phyloP scores from a whole-genome alignment of 257 asterid species.

The Anisodus tanguticus region DNA sequence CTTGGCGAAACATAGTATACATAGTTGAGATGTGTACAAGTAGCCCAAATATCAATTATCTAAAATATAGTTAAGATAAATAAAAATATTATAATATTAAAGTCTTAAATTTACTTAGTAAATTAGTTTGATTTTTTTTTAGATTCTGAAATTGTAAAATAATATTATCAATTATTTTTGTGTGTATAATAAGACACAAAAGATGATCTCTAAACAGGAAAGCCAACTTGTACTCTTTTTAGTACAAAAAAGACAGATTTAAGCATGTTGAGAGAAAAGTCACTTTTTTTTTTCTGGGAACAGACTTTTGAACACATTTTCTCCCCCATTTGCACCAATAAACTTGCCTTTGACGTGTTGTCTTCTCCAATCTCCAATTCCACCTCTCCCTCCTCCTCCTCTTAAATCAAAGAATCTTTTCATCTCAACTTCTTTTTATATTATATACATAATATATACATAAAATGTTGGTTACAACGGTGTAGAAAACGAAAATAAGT shows the following conservation, averaged over 20 bases:
- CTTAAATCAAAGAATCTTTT: neutral
- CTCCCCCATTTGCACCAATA: neutral
- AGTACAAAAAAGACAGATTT: neutral
- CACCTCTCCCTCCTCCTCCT: neutral
- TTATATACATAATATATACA: neutral
- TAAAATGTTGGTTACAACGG: too few relatives aligned
- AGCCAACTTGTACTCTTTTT: neutral
- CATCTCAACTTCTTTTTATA: neutral
- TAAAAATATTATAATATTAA: too few relatives aligned
- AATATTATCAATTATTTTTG: too few relatives aligned
- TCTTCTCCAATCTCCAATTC: constrained; percentile 30
- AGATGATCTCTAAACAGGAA: constrained; percentile 3
- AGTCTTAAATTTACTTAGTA: too few relatives aligned
- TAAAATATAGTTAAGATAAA: too few relatives aligned
- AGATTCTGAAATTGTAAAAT: too few relatives aligned
- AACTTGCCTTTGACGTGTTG: constrained; percentile 35
- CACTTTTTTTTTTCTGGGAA: constrained; percentile 7
- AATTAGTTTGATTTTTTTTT: too few relatives aligned
- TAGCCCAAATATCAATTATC: too few relatives aligned
- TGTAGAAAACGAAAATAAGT: too few relatives aligned
- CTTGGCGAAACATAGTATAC: too few relatives aligned
- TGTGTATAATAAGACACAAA: constrained; percentile 14
- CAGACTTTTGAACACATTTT: constrained; percentile 32
- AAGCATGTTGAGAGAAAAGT: neutral
- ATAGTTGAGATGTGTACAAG: too few relatives aligned